Evolutionary conservation across 2,329 filamentous ascomycete species (phyloP).

Genomic region (Colletotrichum truncatum): DNA sequence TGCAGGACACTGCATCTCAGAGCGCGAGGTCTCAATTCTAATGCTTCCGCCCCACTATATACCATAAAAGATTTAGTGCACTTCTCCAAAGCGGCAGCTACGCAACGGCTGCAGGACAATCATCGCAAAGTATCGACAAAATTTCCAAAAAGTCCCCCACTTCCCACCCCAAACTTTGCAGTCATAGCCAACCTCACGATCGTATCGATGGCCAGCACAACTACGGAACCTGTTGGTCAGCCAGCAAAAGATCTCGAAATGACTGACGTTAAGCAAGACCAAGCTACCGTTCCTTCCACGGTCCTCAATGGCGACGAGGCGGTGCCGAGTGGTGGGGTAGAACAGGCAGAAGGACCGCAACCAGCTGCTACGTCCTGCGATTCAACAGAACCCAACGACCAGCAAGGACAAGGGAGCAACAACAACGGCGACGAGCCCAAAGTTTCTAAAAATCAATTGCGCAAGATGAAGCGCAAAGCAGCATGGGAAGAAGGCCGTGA

Average conservation of each 20-base stretch:
- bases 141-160: conserved; percentile 29
- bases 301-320: conserved; percentile 12
- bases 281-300: neutral
- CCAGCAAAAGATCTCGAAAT: conserved; percentile 5
- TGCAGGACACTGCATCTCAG: neutral
- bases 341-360: neutral
- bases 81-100: neutral
- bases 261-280: neutral
- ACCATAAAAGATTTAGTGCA: conserved; percentile 4
- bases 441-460: conserved; percentile 87
- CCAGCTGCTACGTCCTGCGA: neutral
- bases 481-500: conserved; percentile 80
- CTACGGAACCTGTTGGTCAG: neutral
- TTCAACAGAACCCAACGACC: neutral
- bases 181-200: neutral
- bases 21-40: conserved; percentile 7
- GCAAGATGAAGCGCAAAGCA: conserved; percentile 77
- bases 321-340: neutral
- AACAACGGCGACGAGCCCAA: conserved; percentile 19
- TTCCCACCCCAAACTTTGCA: conserved; percentile 18
- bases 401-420: neutral
- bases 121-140: conserved; percentile 21
- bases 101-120: conserved; percentile 6
- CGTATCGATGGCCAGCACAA: conserved; percentile 9
- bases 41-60: neutral